Conservation (phyloP, 1,284 basidiomycete genomes). For the Rhodotorula sp. region DNA sequence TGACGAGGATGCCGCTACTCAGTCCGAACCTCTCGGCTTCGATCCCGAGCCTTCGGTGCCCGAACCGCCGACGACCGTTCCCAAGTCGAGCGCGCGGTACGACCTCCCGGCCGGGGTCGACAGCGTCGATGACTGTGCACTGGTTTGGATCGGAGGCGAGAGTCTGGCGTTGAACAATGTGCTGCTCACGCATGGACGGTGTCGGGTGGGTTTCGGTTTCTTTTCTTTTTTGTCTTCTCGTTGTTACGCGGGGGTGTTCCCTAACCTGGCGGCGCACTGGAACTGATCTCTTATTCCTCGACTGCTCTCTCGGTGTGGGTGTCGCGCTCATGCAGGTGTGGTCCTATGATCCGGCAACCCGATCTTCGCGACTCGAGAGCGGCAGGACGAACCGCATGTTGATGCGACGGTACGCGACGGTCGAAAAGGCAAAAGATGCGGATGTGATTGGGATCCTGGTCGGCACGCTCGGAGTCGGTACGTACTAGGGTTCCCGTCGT, state of each 20-base stretch:
- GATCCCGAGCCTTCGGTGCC: slow-evolving; percentile 24
- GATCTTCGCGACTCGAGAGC: slow-evolving; percentile 60
- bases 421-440: slow-evolving; percentile 86
- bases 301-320: slow-evolving; percentile 17
- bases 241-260: no score
- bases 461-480: slow-evolving; percentile 86
- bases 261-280: no score
- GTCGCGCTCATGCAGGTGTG: slow-evolving; percentile 58
- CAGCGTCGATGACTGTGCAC: slow-evolving; percentile 49
- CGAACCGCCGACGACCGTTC: slow-evolving; percentile 39
- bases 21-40: slow-evolving; percentile 4
- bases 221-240: no score
- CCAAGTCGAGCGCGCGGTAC: slow-evolving; percentile 23
- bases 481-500: no score
- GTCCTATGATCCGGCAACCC: slow-evolving; percentile 67
- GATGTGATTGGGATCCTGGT: slow-evolving; percentile 95
- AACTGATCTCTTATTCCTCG: slow-evolving; percentile 28
- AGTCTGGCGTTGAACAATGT: slow-evolving; percentile 79
- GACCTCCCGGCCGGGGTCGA: slow-evolving; percentile 43
- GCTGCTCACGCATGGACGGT: slow-evolving; percentile 68
- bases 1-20: neutral
- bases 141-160: slow-evolving; percentile 83
- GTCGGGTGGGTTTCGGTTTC: slow-evolving; percentile 42
- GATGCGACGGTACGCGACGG: slow-evolving; percentile 83
- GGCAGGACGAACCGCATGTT: slow-evolving; percentile 67